Evolutionary conservation across 768 basidiomycete species (phyloP).

Genomic region (Sporobolomyces phaffii): DNA sequence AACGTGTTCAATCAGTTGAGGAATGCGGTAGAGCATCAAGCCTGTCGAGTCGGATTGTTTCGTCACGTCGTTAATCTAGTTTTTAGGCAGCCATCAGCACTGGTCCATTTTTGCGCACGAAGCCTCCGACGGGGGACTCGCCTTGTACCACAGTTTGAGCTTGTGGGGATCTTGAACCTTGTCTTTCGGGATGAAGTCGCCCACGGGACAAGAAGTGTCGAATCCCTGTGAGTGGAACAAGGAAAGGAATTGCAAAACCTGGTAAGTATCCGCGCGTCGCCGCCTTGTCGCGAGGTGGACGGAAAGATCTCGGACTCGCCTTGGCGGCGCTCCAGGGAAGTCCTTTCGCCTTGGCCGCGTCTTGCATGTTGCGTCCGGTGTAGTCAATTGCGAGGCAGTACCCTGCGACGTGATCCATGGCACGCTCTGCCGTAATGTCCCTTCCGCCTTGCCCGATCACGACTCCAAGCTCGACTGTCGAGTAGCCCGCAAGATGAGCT

Average conservation of each 20-base stretch:
- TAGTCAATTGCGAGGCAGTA: slow-evolving; percentile 93
- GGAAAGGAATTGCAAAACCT: too few relatives aligned
- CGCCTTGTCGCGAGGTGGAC: too few relatives aligned
- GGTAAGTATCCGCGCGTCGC: too few relatives aligned
- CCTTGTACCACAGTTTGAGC: slow-evolving; percentile 70
- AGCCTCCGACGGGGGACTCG: slow-evolving; percentile 40
- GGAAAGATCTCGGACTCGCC: slow-evolving; percentile 24
- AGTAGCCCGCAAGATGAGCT: too few relatives aligned
- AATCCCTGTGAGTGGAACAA: slow-evolving; percentile 56
- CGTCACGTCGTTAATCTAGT: slow-evolving; percentile 71
- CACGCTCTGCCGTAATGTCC: slow-evolving; percentile 67
- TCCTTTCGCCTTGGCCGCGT: slow-evolving; percentile 81
- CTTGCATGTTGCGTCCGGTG: slow-evolving; percentile 93
- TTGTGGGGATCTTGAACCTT: slow-evolving; percentile 65
- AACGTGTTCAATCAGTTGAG: slow-evolving; percentile 77
- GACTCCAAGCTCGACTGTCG: slow-evolving; percentile 88
- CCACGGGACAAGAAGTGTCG: slow-evolving; percentile 72
- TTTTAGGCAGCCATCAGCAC: background rate
- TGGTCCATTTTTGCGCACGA: background rate
- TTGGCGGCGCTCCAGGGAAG: slow-evolving; percentile 98
- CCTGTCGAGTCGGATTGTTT: slow-evolving; percentile 79
- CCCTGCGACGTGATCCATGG: slow-evolving; percentile 75
- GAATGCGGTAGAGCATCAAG: slow-evolving; percentile 90
- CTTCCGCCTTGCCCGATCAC: slow-evolving; percentile 83
- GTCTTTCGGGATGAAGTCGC: slow-evolving; percentile 73